Evolutionary conservation across 1,284 basidiomycete species (phyloP), one percentile per base, ranked within the genome.

Genomic region (Pulveroboletus sp.): DNA sequence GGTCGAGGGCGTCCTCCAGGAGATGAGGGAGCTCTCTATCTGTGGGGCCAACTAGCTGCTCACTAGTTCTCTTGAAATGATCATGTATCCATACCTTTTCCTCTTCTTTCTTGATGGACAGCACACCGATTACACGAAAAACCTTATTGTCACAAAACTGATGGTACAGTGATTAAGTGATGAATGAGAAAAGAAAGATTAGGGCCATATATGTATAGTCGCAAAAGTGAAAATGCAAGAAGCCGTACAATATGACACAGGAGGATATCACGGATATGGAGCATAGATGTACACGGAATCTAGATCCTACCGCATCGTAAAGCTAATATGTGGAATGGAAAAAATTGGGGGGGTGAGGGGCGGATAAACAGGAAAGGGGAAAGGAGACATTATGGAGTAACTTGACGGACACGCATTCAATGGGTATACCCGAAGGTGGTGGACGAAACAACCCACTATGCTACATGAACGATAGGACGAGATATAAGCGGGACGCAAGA

Each of bases 1-100:
- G 85, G 93, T 96, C 13, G 96, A 98, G 73, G 89, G 86, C 19
- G 93, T 95, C 15, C 75, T 98, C 54, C 91, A 94, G 66, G 95
- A 98, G 77, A 99, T 99, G 95, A 85, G 89, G 68, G 95, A 96
- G 71, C 75, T 99, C 52, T 91, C 91, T 11, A 99, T 99, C 67
- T 95, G 91, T 66, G 89, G 88, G 15, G 81, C 77, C 32, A 75
- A 73, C 59, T 81, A 70, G 65, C 53, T 46, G 2, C 29, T 15
- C 12, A 7, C 2, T 21, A 26, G 15, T 6, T 42, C 12, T 9
- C 4, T 40, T 15, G 36, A 37, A 37, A 37, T 16, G 17, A 37
- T 37, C 15, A 1, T 65, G 56, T 65, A 64, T 61, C 33, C 24
- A 35, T 54, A 54, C 39, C 36, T 43, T 32, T 32, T 15, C 37